These are phyloP conservation scores for Candida qinlingensis DNA, from an alignment of 805 yeast species.

Conservation along the genomic window DNA sequence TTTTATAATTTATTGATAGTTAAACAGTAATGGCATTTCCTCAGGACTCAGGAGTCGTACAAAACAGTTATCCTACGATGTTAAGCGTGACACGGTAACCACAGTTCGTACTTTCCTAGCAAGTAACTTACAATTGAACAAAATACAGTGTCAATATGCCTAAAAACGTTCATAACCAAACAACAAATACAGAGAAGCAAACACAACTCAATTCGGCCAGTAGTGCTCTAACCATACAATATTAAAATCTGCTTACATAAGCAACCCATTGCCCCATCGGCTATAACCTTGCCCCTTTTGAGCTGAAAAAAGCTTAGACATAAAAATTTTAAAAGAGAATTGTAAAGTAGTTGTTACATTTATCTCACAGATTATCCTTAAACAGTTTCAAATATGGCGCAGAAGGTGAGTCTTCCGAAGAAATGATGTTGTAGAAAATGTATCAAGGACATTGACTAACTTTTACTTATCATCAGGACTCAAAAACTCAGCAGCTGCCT, in stretches of 20 bases:
- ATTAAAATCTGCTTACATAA: too few species aligned
- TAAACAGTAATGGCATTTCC: background rate
- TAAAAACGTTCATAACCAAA: too few species aligned
- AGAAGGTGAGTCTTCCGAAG: constrained; percentile 1
- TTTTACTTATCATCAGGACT: background rate
- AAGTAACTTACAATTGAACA: too few species aligned
- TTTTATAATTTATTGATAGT: too few species aligned
- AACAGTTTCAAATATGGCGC: constrained; percentile 1
- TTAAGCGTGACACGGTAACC: background rate
- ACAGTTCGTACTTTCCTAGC: too few species aligned
- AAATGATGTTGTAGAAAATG: background rate
- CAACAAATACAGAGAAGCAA: too few species aligned
- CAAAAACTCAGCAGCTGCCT: background rate
- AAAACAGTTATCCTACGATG: too few species aligned
- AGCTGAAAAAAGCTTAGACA: background rate
- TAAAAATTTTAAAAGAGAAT: background rate
- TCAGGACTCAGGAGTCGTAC: too few species aligned
- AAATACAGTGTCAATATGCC: too few species aligned
- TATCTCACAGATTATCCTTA: background rate
- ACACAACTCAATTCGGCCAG: too few species aligned
- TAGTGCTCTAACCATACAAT: too few species aligned
- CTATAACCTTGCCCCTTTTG: background rate
- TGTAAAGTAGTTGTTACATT: background rate
- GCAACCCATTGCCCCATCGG: constrained; percentile 7
- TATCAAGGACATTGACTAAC: background rate